Conservation (phyloP, 2,329 filamentous ascomycete species). For the Aspergillus quadrilineatus region DNA sequence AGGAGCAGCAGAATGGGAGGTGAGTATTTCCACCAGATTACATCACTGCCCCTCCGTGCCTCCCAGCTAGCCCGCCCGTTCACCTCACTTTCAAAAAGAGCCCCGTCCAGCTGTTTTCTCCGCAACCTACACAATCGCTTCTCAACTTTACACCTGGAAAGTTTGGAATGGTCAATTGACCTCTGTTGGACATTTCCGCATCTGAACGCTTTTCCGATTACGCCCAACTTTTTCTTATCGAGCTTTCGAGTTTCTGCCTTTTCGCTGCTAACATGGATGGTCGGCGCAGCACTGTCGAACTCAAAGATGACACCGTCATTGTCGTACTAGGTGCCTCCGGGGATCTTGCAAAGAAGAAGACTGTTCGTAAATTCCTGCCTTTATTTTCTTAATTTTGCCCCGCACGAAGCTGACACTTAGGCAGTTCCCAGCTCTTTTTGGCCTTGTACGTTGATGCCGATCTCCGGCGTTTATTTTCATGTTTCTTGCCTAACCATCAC, state of each 20-base stretch:
- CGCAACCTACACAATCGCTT: slow-evolving; percentile 1
- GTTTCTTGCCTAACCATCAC: slow-evolving; percentile 17
- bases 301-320: slow-evolving; percentile 98
- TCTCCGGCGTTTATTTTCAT: not conserved
- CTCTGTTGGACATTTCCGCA: not conserved
- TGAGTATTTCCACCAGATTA: slow-evolving; percentile 42
- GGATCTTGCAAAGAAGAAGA: slow-evolving; percentile 99
- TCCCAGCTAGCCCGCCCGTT: slow-evolving; percentile 13
- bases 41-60: slow-evolving; percentile 36
- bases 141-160: not conserved
- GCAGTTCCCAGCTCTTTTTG: slow-evolving; percentile 94
- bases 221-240: slow-evolving; percentile 11
- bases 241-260: slow-evolving; percentile 7
- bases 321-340: slow-evolving; percentile 95
- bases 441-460: slow-evolving; percentile 68
- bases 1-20: slow-evolving; percentile 50
- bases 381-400: slow-evolving; percentile 8
- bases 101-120: not conserved
- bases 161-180: slow-evolving; percentile 1
- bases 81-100: slow-evolving; percentile 10
- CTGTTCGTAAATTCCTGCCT: slow-evolving; percentile 56
- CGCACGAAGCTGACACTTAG: slow-evolving; percentile 20
- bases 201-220: not conserved
- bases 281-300: slow-evolving; percentile 72
- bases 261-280: slow-evolving; percentile 41